Evolutionary conservation across 2,329 filamentous ascomycete species (phyloP), one percentile per base, ranked within the genome.

Genomic region (Botrytis paeoniae): DNA sequence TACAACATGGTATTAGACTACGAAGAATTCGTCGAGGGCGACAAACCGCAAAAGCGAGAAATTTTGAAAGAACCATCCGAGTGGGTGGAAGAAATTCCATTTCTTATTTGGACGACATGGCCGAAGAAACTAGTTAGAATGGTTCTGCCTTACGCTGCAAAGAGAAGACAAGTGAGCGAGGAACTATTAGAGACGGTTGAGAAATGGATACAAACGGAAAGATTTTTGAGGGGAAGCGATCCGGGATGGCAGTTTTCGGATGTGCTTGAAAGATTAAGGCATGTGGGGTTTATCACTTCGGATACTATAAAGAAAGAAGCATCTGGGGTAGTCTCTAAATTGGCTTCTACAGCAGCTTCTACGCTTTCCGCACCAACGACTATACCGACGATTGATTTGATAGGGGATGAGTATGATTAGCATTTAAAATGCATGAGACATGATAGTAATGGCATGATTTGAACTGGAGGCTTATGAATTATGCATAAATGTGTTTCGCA

Each of bases 131-230:
- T 39, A 12, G n/a, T 69, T 2, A 69, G 12, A 10, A 16, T 54
- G 14, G 20, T 3, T 12, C 16, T 65, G 41, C 41, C 41, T 43
- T 37, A 65, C 8, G 35, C 22, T 9, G 25, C 7, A 14, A 57
- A 59, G 66, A 60, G 66, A 18, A 43, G 66, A 32, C 54, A 57
- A 20, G 51, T 43, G 3, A 69, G 48, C 20, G 66, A 69, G 39
- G 66, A 35, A 37, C 39, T 69, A 25, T 60, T 69, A 22, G 51
- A 60, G 25, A 32, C n/a, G 66, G 29, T 69, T 22, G 51, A 60
- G 66, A 60, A 41, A n/a, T 69, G 66, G 66, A 48, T 69, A 16
- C 32, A 37, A 16, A 37, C 35, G 14, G 65, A 69, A 37, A 59
- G 37, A 37, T 54, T 57, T 37, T 22, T 69, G 20, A 54, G 65